These are phyloP conservation scores for Venturia pyrina DNA, from an alignment of 2,329 filamentous ascomycete species.

Conservation along the genomic window DNA sequence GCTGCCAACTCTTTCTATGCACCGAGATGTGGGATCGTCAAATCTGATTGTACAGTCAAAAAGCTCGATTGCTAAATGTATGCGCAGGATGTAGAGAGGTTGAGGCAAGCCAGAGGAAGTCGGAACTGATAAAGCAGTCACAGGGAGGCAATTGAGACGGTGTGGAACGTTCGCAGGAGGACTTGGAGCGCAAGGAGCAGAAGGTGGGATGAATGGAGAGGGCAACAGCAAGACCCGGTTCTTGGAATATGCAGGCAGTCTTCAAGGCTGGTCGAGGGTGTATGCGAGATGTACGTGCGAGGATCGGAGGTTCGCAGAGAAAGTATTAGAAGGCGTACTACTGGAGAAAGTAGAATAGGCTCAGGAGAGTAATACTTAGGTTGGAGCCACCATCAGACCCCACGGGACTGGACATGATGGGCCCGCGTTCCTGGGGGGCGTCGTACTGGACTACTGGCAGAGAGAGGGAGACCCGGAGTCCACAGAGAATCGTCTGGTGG, in stretches of 20 bases:
- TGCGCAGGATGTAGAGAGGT: not conserved
- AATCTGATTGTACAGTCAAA: not conserved
- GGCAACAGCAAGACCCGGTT: not conserved
- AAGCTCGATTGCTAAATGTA: not conserved
- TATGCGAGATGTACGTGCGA: not conserved
- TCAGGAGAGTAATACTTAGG: not conserved
- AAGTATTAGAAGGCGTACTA: not conserved
- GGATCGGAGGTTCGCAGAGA: not conserved
- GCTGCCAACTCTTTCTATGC: not conserved
- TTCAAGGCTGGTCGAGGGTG: not conserved
- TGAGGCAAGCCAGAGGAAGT: not conserved
- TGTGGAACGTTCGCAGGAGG: not conserved
- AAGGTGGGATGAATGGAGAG: not conserved
- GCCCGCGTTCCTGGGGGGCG: not conserved
- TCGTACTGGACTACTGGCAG: not conserved
- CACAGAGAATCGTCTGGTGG: not conserved
- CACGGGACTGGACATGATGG: not conserved
- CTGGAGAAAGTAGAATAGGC: not conserved
- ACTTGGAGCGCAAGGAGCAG: not conserved
- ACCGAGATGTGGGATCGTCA: not conserved
- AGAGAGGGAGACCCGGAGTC: not conserved
- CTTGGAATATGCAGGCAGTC: not conserved
- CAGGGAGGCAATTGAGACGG: not conserved
- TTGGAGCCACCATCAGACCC: not conserved
- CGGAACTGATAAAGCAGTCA: not conserved